Percentiles rank a stretch among this genome's conserved stretches.
Conservation (phyloP, 805 yeast species). For the Huiozyma naganishii region DNA sequence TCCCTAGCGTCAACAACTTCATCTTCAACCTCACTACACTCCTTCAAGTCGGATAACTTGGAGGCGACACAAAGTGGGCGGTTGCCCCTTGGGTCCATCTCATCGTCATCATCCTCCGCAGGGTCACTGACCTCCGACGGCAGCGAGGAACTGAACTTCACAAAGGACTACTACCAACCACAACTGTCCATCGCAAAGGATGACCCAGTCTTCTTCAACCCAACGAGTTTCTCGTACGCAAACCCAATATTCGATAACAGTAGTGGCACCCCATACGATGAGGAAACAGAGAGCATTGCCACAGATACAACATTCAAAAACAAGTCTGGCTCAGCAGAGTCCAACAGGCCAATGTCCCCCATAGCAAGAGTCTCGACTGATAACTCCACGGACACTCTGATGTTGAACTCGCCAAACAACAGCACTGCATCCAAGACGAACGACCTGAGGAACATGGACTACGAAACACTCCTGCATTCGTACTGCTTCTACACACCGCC, state of each 20-base stretch:
- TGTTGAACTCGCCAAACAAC: not conserved
- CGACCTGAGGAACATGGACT: conserved; percentile 12
- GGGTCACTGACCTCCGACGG: not conserved
- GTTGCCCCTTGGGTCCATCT: not conserved
- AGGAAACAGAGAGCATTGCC: conserved; percentile 7
- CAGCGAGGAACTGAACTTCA: not conserved
- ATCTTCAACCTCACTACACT: conserved; percentile 3
- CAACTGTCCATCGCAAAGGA: not conserved
- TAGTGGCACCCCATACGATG: not conserved
- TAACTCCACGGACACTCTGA: conserved; percentile 5
- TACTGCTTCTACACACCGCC: conserved; percentile 19
- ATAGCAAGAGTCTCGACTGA: not conserved
- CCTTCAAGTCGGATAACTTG: conserved; percentile 4
- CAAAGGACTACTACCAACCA: not conserved
- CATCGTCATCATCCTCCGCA: not conserved
- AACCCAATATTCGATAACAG: not conserved
- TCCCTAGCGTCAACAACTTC: conserved; percentile 1
- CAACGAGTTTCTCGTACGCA: not conserved
- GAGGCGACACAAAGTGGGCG: not conserved
- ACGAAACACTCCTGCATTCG: conserved; percentile 19
- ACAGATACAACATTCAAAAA: conserved; percentile 14
- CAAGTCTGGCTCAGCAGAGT: not conserved
- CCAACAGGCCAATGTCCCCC: not conserved
- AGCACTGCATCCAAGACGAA: not conserved
- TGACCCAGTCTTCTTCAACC: not conserved